Conservation (phyloP, 2,329 filamentous ascomycete genomes). For the Neoscytalidium dimidiatum region DNA sequence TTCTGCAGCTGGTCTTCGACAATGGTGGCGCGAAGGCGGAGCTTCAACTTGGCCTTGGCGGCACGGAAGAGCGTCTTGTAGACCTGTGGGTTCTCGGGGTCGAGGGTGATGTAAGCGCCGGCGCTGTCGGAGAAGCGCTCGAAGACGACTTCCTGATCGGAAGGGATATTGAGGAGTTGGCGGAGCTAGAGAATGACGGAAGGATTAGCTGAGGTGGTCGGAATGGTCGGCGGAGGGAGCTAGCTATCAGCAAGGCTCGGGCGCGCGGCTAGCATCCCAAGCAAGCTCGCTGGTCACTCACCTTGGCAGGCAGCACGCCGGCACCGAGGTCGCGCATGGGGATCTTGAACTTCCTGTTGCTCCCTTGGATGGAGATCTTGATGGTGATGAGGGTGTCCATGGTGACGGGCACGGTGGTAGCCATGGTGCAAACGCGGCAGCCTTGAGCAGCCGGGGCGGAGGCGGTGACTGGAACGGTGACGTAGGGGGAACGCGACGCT, state of each 20-base stretch:
- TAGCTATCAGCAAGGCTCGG: neutral
- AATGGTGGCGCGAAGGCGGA: constrained; percentile 76
- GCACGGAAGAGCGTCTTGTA: constrained; percentile 98
- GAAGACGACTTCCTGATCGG: constrained; percentile 66
- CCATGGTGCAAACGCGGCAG: constrained; percentile 31
- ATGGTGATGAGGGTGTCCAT: constrained; percentile 78
- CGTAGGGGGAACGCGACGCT: constrained; percentile 16
- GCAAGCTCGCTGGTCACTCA: constrained; percentile 50
- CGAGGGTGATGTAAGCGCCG: constrained; percentile 75
- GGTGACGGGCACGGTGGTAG: constrained; percentile 50
- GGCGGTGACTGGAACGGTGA: constrained; percentile 10
- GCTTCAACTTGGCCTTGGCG: constrained; percentile 96
- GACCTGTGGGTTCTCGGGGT: constrained; percentile 74
- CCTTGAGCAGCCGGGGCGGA: constrained; percentile 21
- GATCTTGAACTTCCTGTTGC: constrained; percentile 82
- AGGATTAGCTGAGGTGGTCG: neutral
- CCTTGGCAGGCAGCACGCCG: constrained; percentile 76
- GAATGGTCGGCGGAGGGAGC: neutral
- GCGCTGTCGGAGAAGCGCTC: constrained; percentile 97
- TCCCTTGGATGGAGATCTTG: constrained; percentile 79
- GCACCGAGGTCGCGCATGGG: constrained; percentile 81
- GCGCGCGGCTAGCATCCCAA: neutral
- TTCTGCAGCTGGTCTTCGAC: constrained; percentile 30
- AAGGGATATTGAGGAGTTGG: constrained; percentile 64
- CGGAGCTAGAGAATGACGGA: constrained; percentile 60